Conservation (phyloP, 805 yeast species). For the Barnettozyma vustinii region DNA sequence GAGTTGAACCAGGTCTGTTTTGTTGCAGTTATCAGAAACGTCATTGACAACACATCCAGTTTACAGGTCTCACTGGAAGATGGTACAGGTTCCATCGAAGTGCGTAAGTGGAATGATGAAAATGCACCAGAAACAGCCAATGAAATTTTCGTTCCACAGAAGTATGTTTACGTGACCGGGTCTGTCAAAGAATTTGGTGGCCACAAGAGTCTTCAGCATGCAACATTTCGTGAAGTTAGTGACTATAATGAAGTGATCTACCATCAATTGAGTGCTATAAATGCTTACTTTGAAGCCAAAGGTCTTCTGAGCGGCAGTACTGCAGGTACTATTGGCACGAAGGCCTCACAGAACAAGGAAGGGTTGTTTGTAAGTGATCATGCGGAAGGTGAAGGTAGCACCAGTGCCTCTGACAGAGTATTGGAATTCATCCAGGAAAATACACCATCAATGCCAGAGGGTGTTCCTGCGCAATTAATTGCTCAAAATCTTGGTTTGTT, state of each 20-base stretch:
- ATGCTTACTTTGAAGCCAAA: conserved; percentile 49
- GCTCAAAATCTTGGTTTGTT: conserved; percentile 49
- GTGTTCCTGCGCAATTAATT: conserved; percentile 64
- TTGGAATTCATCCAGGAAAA: conserved; percentile 43
- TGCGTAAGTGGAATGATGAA: conserved; percentile 60
- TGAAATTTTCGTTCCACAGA: conserved; percentile 37
- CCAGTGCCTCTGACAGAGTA: conserved; percentile 38
- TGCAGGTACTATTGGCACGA: not conserved
- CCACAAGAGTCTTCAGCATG: conserved; percentile 59
- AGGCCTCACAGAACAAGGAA: conserved; percentile 10
- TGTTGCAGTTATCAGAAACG: conserved; percentile 66
- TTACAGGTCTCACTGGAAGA: conserved; percentile 62
- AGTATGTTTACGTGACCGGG: conserved; percentile 57
- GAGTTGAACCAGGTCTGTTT: conserved; percentile 59
- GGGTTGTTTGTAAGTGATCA: conserved; percentile 42
- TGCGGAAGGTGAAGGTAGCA: conserved; percentile 25
- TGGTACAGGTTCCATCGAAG: conserved; percentile 65
- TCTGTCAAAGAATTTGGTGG: conserved; percentile 55
- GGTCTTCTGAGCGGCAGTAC: conserved; percentile 30
- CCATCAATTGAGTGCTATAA: conserved; percentile 61
- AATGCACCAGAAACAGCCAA: conserved; percentile 30
- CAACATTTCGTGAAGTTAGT: conserved; percentile 48
- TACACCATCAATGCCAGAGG: conserved; percentile 60
- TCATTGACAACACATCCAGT: conserved; percentile 52
- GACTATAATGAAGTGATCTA: conserved; percentile 66